Evolutionary conservation across 192 early-diverging fungal species (phyloP), one percentile per base, ranked within the genome.

Genomic region (Linnemannia exigua): DNA sequence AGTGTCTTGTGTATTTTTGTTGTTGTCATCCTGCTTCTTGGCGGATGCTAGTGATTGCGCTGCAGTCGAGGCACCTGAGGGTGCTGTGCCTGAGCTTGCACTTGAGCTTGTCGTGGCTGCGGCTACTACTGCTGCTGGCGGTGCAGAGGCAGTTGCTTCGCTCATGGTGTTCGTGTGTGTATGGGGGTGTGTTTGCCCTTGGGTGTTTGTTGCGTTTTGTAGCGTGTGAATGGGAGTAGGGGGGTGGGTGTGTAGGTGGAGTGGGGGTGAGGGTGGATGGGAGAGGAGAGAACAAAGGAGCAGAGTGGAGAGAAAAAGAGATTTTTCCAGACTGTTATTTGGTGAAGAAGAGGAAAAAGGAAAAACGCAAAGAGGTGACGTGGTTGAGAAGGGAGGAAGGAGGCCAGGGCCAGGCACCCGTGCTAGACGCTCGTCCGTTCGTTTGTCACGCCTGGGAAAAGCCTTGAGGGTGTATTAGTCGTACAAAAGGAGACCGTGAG

Each of bases 21-120:
- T 54, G 54, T 70, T 47, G 50, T 50, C 25, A 44, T 68, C 44
- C 51, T 41, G 69, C 54, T 50, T 14, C 68, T 70, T 78, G 28
- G 66, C 14, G 11, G 68, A 11, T 19, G 69, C 46, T 33, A 48
- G 66, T 35, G 74, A 67, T 8, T 77, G 28, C 11, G 48, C 22
- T 67, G 66, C 11, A 8, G 75, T 1, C 16, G 31, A 28, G 20
- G 35, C 36, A 20, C 16, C 50, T 54, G 70, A 48, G 19, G 36
- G 28, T 63, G 58, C 25, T 16, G 58, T 25, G 22, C 22, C 28
- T 31, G 58, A 15, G 11, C 25, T 6, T 15, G 58, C n/a, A 0
- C 54, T n/a, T 1, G 54, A 44, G 41, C 41, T 38, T 20, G 52
- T 1, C 25, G 77, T 28, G 44, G 47, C 22, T 47, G 35, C 50